A percentile compares a stretch with the other conserved stretches of the same genome.
Evolutionary conservation across 805 yeast genomes (phyloP).

Genomic region (Candida koratica): DNA sequence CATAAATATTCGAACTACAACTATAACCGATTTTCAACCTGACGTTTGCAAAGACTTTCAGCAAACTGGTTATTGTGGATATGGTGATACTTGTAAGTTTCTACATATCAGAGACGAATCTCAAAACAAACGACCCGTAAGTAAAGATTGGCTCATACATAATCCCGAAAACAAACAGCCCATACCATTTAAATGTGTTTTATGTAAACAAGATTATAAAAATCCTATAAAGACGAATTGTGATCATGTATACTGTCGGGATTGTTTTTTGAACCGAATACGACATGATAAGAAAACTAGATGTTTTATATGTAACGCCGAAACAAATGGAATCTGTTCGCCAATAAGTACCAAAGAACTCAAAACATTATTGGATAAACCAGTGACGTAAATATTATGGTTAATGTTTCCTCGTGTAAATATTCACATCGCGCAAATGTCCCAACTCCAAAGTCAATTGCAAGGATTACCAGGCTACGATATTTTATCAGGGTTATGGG

Average conservation of each 20-base stretch:
- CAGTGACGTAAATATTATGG: no score
- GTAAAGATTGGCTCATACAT: slow-evolving; percentile 58
- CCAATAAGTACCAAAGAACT: slow-evolving; percentile 25
- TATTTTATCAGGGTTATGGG: slow-evolving; percentile 52
- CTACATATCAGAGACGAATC: slow-evolving; percentile 86
- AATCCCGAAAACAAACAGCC: slow-evolving; percentile 9
- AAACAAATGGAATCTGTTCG: slow-evolving; percentile 57
- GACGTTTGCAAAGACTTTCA: slow-evolving; percentile 91
- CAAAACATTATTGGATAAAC: not conserved
- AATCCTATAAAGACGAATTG: slow-evolving; percentile 58
- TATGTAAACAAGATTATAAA: slow-evolving; percentile 55
- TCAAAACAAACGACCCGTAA: slow-evolving; percentile 60
- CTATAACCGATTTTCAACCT: slow-evolving; percentile 80
- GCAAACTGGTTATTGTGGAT: slow-evolving; percentile 93
- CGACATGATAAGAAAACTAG: slow-evolving; percentile 34
- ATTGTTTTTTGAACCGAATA: slow-evolving; percentile 51
- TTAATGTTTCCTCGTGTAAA: no score
- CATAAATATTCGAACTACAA: slow-evolving; percentile 53
- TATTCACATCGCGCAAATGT: no score
- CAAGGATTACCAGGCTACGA: slow-evolving; percentile 56
- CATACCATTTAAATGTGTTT: slow-evolving; percentile 58
- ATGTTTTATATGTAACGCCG: slow-evolving; percentile 57
- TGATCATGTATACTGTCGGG: slow-evolving; percentile 60
- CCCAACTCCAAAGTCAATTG: slow-evolving; percentile 25
- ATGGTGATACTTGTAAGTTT: slow-evolving; percentile 95